Conservation (phyloP, 305 asterid species). For the Fraxinus baroniana region DNA sequence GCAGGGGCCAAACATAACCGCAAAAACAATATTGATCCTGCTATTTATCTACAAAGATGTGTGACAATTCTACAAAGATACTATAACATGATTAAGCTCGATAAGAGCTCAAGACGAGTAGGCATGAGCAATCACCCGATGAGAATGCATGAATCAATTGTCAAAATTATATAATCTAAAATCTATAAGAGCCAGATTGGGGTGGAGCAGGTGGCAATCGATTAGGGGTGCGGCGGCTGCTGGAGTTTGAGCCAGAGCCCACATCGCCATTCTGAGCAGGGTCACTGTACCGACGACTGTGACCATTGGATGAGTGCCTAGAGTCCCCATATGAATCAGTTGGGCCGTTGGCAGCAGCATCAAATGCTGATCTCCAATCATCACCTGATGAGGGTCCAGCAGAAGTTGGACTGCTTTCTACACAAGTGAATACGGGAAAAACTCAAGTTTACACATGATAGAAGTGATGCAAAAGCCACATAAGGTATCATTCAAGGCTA, state of each 20-base stretch:
- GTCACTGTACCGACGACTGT: constrained; percentile 75
- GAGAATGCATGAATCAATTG: constrained; percentile 50
- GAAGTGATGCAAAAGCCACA: not conserved
- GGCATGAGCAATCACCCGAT: constrained; percentile 38
- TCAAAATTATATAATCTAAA: constrained; percentile 49
- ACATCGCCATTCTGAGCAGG: constrained; percentile 77
- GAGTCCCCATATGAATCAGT: constrained; percentile 50
- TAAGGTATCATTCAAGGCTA: not conserved
- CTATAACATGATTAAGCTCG: constrained; percentile 37
- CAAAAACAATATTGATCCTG: constrained; percentile 23
- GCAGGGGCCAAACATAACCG: constrained; percentile 37
- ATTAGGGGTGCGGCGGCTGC: constrained; percentile 86
- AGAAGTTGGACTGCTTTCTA: constrained; percentile 86
- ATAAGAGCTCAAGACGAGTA: constrained; percentile 37
- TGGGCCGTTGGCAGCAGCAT: constrained; percentile 79
- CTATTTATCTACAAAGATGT: constrained; percentile 60
- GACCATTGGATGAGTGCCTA: constrained; percentile 54
- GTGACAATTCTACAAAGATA: constrained; percentile 44
- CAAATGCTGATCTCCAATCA: constrained; percentile 97
- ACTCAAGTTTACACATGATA: not conserved
- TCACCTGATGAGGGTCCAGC: constrained; percentile 73
- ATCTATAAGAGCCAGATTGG: constrained; percentile 64
- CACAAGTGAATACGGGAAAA: constrained; percentile 14
- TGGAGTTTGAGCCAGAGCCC: constrained; percentile 52
- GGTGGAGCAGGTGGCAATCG: constrained; percentile 97